These are phyloP conservation scores for Agaricus subrufescens DNA, from an alignment of 768 basidiomycete species.

Conservation along the genomic window DNA sequence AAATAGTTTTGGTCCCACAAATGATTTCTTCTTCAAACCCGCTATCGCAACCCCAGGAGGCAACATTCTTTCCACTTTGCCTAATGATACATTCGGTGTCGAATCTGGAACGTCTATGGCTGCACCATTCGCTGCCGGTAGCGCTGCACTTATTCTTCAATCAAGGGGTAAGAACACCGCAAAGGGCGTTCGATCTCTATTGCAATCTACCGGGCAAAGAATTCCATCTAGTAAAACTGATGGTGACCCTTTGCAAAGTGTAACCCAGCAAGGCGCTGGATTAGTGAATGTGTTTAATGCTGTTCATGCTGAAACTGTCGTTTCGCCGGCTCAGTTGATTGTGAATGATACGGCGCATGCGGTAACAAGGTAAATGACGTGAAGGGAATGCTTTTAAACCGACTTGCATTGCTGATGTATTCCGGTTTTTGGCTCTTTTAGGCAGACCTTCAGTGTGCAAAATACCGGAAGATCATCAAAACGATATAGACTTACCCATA, in stretches of 20 bases:
- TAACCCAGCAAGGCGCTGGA: conserved; percentile 46
- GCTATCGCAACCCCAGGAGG: conserved; percentile 50
- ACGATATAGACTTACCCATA: conserved; percentile 45
- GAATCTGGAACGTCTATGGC: conserved; percentile 43
- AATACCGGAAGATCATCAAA: conserved; percentile 39
- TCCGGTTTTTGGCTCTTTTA: conserved; percentile 13
- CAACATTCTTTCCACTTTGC: conserved; percentile 43
- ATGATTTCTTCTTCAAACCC: conserved; percentile 56
- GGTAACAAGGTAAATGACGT: conserved; percentile 27
- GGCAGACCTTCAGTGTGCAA: conserved; percentile 41
- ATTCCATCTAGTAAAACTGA: conserved; percentile 37
- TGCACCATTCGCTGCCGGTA: conserved; percentile 42
- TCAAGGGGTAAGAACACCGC: conserved; percentile 34
- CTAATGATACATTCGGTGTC: conserved; percentile 34
- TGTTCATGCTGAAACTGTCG: conserved; percentile 39
- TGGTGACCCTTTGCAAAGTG: conserved; percentile 40
- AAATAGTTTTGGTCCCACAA: conserved; percentile 51
- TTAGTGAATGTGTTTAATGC: conserved; percentile 52
- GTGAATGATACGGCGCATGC: conserved; percentile 60
- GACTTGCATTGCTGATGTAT: too few relatives aligned
- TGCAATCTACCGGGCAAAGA: conserved; percentile 39
- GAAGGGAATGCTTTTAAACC: too few relatives aligned
- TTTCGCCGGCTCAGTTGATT: conserved; percentile 47
- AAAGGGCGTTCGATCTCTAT: conserved; percentile 24
- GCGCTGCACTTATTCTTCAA: conserved; percentile 38